These are phyloP conservation scores for Comarum palustre DNA, from an alignment of 306 rosid species.

Conservation along the genomic window DNA sequence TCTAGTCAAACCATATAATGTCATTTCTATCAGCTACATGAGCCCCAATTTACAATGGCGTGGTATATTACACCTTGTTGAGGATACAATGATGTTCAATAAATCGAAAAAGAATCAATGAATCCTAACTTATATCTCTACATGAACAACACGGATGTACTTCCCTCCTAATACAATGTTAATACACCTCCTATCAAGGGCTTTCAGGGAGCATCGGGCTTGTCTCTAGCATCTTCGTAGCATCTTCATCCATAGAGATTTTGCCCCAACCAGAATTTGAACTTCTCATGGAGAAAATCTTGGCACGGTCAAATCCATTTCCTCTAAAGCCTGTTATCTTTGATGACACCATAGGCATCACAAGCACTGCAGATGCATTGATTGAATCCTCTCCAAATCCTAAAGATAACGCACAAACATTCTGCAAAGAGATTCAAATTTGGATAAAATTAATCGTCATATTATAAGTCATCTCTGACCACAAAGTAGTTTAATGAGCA, in stretches of 20 bases:
- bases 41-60: conserved; percentile 22
- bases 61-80: conserved; percentile 4
- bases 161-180: conserved; percentile 16
- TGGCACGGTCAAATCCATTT: conserved; percentile 56
- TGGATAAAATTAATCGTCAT: conserved; percentile 3
- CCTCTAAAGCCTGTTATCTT: conserved; percentile 94
- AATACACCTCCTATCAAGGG: conserved; percentile 40
- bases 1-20: background rate
- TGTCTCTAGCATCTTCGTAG: conserved; percentile 40
- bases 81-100: conserved; percentile 4
- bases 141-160: background rate
- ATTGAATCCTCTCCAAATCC: conserved; percentile 94
- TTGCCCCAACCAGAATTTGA: conserved; percentile 59
- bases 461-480: conserved; percentile 4
- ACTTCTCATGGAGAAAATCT: conserved; percentile 60
- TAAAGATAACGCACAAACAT: conserved; percentile 59
- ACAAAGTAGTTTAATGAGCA: conserved; percentile 12
- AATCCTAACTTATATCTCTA: conserved; percentile 16
- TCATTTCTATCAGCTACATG: conserved; percentile 9
- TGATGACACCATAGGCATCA: conserved; percentile 98
- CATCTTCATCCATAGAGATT: conserved; percentile 61
- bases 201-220: conserved; percentile 30
- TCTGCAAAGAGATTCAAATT: conserved; percentile 46
- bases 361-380: conserved; percentile 78
- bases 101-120: conserved; percentile 5